Evolutionary conservation across 495 filamentous ascomycete genomes (phyloP).

Genomic region (Pyrenula massariospora): DNA sequence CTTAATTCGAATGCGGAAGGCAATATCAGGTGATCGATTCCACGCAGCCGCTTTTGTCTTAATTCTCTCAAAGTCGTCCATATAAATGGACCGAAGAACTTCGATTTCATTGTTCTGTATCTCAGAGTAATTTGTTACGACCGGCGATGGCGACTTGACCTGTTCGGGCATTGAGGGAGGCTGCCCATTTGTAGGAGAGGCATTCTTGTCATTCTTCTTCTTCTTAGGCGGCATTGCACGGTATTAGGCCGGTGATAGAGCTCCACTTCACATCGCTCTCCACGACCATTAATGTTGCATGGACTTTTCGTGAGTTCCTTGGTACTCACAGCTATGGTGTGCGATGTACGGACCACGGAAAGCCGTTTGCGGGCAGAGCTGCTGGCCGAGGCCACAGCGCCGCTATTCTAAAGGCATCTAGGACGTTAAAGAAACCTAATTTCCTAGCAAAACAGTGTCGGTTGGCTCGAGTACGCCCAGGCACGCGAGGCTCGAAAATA

Average conservation of each 20-base stretch:
- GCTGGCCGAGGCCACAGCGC: not conserved
- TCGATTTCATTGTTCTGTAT: conserved; percentile 81
- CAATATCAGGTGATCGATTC: conserved; percentile 74
- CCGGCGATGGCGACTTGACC: conserved; percentile 6
- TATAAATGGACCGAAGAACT: conserved; percentile 80
- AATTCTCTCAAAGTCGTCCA: conserved; percentile 75
- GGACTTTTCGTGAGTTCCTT: too few species aligned
- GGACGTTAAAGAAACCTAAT: too few species aligned
- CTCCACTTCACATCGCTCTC: too few species aligned
- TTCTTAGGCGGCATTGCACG: conserved; percentile 41
- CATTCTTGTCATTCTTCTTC: conserved; percentile 28
- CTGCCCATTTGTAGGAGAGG: conserved; percentile 19
- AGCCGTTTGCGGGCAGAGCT: not conserved
- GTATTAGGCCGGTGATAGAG: too few species aligned
- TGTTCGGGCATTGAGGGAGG: conserved; percentile 9
- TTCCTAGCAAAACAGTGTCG: too few species aligned
- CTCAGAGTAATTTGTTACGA: conserved; percentile 62
- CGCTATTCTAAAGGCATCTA: not conserved
- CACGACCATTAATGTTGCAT: too few species aligned
- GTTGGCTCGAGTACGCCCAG: too few species aligned
- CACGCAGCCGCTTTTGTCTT: conserved; percentile 64
- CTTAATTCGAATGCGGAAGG: conserved; percentile 68
- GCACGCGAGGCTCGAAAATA: too few species aligned
- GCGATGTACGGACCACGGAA: too few species aligned
- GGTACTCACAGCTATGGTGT: too few species aligned